Conservation (phyloP, 345 rosid genomes). For the Dovyalis caffra region DNA sequence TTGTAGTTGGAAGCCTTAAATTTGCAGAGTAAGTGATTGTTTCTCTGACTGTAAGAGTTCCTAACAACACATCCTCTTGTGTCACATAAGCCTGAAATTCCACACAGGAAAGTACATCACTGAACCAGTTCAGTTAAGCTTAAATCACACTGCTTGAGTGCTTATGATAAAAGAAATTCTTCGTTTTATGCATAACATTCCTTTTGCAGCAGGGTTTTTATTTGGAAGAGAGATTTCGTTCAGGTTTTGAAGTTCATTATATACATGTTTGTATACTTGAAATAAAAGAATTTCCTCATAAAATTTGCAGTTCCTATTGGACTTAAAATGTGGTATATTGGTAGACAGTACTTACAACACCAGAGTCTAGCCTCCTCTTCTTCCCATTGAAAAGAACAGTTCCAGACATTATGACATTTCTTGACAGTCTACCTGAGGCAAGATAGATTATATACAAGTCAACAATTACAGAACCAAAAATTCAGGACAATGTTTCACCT, state of each 20-base stretch:
- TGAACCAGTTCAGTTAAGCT: not conserved
- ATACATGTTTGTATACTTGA: not conserved
- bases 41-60: constrained; percentile 71
- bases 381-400: constrained; percentile 83
- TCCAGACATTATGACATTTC: constrained; percentile 94
- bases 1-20: constrained; percentile 53
- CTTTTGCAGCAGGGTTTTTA: not conserved
- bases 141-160: not conserved
- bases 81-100: constrained; percentile 71
- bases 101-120: not conserved
- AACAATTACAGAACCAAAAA: too few relatives aligned
- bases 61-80: constrained; percentile 63
- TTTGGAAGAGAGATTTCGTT: too few relatives aligned
- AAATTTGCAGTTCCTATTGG: not conserved
- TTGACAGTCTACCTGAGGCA: constrained; percentile 82
- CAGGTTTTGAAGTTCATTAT: not conserved
- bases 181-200: not conserved
- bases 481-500: not conserved
- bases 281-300: not conserved
- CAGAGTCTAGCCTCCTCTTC: constrained; percentile 56
- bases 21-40: constrained; percentile 63
- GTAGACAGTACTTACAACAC: constrained; percentile 55
- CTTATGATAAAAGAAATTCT: not conserved
- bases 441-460: constrained; percentile 3
- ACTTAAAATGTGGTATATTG: not conserved